A percentile compares a stretch with the other conserved stretches of the same genome.
These are phyloP conservation scores for Xylaria curta DNA, from an alignment of 495 filamentous ascomycete species.

Conservation along the genomic window DNA sequence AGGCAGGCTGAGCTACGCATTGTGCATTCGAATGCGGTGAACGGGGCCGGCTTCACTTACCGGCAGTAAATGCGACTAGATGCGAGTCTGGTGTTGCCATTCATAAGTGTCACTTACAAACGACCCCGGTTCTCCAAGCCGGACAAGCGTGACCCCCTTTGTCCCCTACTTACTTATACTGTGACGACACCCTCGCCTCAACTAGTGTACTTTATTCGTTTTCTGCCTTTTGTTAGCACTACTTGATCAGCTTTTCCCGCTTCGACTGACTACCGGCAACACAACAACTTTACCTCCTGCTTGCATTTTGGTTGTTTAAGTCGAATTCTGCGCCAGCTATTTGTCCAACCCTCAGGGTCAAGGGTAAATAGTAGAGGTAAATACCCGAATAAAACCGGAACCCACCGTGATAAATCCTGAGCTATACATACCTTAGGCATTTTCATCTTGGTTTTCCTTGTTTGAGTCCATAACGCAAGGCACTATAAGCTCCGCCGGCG, in stretches of 20 bases:
- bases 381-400: conserved; percentile 6
- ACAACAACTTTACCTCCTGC: neutral
- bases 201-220: neutral
- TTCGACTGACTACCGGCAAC: neutral
- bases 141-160: conserved; percentile 18
- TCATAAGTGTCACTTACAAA: conserved; percentile 5
- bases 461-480: conserved; percentile 5
- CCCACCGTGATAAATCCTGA: neutral
- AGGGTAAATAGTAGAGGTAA: neutral
- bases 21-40: conserved; percentile 25
- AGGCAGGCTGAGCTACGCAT: conserved; percentile 13
- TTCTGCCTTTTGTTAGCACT: neutral
- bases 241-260: neutral
- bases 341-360: neutral
- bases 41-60: conserved; percentile 26
- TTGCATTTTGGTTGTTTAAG: neutral
- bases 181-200: conserved; percentile 6
- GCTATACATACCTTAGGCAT: neutral
- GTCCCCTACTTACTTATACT: conserved; percentile 17
- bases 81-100: conserved; percentile 3
- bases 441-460: conserved; percentile 12
- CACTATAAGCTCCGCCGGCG: conserved; percentile 19
- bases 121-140: conserved; percentile 11
- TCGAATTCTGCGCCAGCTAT: neutral
- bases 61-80: conserved; percentile 17